Evolutionary conservation across 2,329 filamentous ascomycete genomes (phyloP).

Genomic region (Macrophomina phaseolina): DNA sequence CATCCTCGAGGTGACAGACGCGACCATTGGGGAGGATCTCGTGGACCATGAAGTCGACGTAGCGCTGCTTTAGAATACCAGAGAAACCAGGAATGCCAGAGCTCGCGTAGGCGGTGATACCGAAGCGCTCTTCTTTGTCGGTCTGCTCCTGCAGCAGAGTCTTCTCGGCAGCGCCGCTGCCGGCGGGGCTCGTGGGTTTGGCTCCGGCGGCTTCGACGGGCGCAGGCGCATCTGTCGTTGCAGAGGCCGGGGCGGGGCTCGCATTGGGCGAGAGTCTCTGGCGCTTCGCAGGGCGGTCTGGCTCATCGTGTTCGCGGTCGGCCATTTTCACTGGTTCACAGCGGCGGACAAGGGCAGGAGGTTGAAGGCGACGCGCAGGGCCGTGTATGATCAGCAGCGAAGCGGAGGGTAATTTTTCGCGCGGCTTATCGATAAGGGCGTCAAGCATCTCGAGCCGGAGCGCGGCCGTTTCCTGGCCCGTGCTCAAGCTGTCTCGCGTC

Average conservation of each 20-base stretch:
- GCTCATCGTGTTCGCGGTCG: constrained; percentile 6
- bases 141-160: constrained; percentile 10
- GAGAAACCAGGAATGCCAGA: constrained; percentile 63
- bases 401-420: constrained; percentile 25
- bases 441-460: constrained; percentile 10
- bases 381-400: not conserved
- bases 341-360: not conserved
- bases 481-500: too few species aligned
- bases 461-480: not conserved
- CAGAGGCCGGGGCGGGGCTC: not conserved
- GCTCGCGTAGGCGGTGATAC: constrained; percentile 69
- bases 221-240: constrained; percentile 4
- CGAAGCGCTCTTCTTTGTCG: constrained; percentile 52
- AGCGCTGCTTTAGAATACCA: constrained; percentile 73
- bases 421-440: constrained; percentile 13
- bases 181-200: not conserved
- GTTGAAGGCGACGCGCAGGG: not conserved
- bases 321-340: constrained; percentile 6
- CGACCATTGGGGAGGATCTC: constrained; percentile 79
- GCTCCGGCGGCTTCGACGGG: not conserved
- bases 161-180: not conserved
- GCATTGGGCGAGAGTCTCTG: constrained; percentile 15
- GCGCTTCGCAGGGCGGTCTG: constrained; percentile 20
- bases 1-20: constrained; percentile 72
- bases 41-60: constrained; percentile 91